A percentile compares a stretch with the other conserved stretches of the same genome.
These are phyloP conservation scores for Heimioporus sp. DNA, from an alignment of 768 basidiomycete species.

Conservation along the genomic window DNA sequence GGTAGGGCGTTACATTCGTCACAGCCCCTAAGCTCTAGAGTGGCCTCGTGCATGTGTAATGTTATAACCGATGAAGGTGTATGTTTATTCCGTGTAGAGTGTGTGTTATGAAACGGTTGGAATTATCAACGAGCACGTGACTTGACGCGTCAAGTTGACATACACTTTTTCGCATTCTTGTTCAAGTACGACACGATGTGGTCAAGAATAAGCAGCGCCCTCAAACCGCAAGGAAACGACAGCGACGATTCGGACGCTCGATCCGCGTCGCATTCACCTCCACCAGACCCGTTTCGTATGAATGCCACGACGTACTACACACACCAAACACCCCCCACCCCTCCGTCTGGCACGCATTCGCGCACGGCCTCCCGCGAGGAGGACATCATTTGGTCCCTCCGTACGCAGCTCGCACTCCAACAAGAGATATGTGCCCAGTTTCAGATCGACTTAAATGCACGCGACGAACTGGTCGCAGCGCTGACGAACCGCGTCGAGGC, in stretches of 20 bases:
- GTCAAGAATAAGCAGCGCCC: conserved; percentile 57
- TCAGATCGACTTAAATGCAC: conserved; percentile 69
- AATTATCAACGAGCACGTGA: conserved; percentile 17
- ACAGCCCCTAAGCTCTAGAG: conserved; percentile 27
- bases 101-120: too few relatives aligned
- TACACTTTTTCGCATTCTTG: not conserved
- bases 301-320: conserved; percentile 70
- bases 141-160: conserved; percentile 24
- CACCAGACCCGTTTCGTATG: conserved; percentile 70
- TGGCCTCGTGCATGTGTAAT: not conserved
- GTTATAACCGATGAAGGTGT: conserved; percentile 3
- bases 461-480: conserved; percentile 68
- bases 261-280: not conserved
- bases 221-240: conserved; percentile 40
- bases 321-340: conserved; percentile 67
- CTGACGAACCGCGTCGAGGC: conserved; percentile 53
- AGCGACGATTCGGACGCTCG: conserved; percentile 4
- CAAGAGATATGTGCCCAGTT: conserved; percentile 74
- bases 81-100: conserved; percentile 3
- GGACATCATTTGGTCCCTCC: conserved; percentile 66
- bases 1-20: conserved; percentile 27
- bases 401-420: conserved; percentile 73
- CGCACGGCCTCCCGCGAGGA: conserved; percentile 71
- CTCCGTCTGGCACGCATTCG: conserved; percentile 49
- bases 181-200: conserved; percentile 41